These are phyloP conservation scores for Calonectria pseudoreteaudii DNA, from an alignment of 2,329 filamentous ascomycete species.

Conservation along the genomic window DNA sequence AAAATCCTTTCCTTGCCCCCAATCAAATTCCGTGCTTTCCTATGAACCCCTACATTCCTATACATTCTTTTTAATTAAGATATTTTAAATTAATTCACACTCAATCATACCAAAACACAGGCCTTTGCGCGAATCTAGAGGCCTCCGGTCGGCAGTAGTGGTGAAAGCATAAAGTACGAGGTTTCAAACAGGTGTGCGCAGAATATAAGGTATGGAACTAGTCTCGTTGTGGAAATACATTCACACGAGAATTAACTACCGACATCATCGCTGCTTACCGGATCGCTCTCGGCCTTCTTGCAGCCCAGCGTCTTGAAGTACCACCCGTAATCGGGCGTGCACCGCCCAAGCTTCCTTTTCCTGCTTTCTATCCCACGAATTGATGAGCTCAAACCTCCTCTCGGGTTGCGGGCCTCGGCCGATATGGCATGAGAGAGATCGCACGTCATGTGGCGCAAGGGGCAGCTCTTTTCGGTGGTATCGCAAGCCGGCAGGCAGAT, in stretches of 20 bases:
- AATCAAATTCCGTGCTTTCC: neutral
- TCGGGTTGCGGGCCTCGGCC: neutral
- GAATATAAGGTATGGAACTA: no score
- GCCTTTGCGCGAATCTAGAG: no score
- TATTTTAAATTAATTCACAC: neutral
- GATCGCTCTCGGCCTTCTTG: no score
- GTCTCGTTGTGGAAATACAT: no score
- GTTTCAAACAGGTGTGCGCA: no score
- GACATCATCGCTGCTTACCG: no score
- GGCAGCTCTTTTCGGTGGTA: neutral
- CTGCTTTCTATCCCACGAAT: neutral
- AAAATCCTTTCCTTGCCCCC: neutral
- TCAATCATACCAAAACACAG: no score
- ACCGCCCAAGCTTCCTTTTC: neutral
- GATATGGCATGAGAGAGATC: neutral
- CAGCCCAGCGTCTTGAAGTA: neutral
- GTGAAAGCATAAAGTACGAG: no score
- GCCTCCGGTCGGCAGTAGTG: no score
- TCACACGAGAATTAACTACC: no score
- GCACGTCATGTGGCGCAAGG: neutral
- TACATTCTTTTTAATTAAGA: neutral
- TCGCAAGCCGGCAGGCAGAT: neutral
- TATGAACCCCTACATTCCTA: no score
- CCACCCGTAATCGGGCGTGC: neutral
- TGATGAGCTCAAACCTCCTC: neutral